Percentiles rank a stretch among this genome's conserved stretches.
These are phyloP conservation scores for Xylaria digitata DNA, from an alignment of 2,329 filamentous ascomycete genomes.

Conservation along the genomic window DNA sequence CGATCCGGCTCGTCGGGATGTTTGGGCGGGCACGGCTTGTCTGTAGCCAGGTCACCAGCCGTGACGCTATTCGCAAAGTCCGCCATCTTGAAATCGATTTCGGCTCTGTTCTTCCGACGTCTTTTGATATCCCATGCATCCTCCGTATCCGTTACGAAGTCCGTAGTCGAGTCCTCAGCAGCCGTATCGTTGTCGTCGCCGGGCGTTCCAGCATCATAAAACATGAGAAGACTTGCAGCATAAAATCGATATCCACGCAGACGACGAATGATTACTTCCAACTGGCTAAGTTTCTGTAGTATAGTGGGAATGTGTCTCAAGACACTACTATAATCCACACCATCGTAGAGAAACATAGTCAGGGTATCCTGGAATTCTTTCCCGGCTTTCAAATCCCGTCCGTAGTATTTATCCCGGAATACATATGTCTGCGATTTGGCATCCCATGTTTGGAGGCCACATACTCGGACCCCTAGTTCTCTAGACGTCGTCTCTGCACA, in stretches of 20 bases:
- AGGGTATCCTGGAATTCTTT: constrained; percentile 89
- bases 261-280: constrained; percentile 84
- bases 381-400: constrained; percentile 86
- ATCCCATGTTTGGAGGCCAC: constrained; percentile 97
- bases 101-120: constrained; percentile 63
- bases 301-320: constrained; percentile 88
- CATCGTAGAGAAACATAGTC: constrained; percentile 91
- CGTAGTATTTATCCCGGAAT: constrained; percentile 99
- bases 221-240: constrained; percentile 91
- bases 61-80: constrained; percentile 99
- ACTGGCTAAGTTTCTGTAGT: constrained; percentile 81
- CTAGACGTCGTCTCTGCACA: constrained; percentile 92
- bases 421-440: constrained; percentile 82
- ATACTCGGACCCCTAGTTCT: constrained; percentile 91
- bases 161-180: constrained; percentile 68
- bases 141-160: constrained; percentile 68
- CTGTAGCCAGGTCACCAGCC: constrained; percentile 76
- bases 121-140: constrained; percentile 55
- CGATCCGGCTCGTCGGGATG: constrained; percentile 84
- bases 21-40: constrained; percentile 79
- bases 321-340: constrained; percentile 82
- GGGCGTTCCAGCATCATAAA: constrained; percentile 87
- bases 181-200: constrained; percentile 64
- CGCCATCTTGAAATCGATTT: constrained; percentile 95
- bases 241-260: constrained; percentile 93